A percentile compares a stretch with the other conserved stretches of the same genome.
These are phyloP conservation scores for Fusarium sp. DNA, from an alignment of 2,329 filamentous ascomycete species.

Conservation along the genomic window DNA sequence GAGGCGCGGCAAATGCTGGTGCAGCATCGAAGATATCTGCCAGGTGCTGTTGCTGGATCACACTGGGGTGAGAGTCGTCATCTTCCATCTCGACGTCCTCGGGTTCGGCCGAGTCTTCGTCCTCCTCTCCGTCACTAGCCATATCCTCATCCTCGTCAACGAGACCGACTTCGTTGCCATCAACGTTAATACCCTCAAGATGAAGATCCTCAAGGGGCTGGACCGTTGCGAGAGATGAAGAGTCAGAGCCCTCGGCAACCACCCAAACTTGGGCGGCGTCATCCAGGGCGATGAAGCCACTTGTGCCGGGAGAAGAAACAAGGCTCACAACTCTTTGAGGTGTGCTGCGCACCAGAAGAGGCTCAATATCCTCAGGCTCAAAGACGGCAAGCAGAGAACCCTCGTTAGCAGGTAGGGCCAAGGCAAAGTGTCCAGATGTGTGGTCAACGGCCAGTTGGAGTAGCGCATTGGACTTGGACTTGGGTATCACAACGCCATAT, in stretches of 20 bases:
- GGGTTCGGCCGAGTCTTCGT: constrained; percentile 55
- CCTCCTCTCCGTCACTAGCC: constrained; percentile 59
- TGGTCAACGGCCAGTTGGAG: constrained; percentile 79
- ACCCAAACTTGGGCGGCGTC: constrained; percentile 79
- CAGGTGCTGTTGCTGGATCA: constrained; percentile 77
- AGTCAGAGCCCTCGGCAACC: constrained; percentile 69
- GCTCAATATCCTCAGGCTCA: constrained; percentile 68
- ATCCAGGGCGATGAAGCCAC: constrained; percentile 82
- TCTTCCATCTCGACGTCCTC: constrained; percentile 62
- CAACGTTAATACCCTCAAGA: constrained; percentile 57
- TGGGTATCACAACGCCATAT: constrained; percentile 72
- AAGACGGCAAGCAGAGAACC: constrained; percentile 76
- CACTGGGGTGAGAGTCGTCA: constrained; percentile 66
- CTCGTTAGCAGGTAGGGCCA: constrained; percentile 65
- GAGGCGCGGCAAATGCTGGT: constrained; percentile 76
- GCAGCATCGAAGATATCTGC: constrained; percentile 78
- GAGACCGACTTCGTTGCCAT: constrained; percentile 47
- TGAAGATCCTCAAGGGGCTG: constrained; percentile 68
- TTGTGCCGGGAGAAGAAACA: constrained; percentile 71
- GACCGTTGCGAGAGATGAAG: constrained; percentile 64
- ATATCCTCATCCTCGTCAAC: constrained; percentile 59
- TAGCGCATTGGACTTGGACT: constrained; percentile 59
- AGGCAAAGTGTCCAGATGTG: constrained; percentile 73
- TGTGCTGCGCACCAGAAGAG: constrained; percentile 70
- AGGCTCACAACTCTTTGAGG: constrained; percentile 74